Conservation (phyloP, 1,284 basidiomycete genomes). For the Mycena sp. region DNA sequence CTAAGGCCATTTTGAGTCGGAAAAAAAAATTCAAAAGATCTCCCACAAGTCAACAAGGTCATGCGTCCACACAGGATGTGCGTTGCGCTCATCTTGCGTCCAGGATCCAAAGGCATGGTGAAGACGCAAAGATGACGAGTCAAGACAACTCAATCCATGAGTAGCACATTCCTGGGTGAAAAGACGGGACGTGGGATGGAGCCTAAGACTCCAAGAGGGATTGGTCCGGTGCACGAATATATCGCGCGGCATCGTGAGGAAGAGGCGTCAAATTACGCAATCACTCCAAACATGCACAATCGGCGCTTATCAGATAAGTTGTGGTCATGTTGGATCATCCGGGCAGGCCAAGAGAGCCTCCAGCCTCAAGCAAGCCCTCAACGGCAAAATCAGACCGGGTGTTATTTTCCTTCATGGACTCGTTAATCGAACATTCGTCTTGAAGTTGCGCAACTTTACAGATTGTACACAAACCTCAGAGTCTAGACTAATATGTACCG, state of each 20-base stretch:
- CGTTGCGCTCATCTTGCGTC: slow-evolving; percentile 29
- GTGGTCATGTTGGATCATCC: too few relatives aligned
- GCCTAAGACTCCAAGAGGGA: slow-evolving; percentile 12
- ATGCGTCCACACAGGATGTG: slow-evolving; percentile 31
- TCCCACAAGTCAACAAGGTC: slow-evolving; percentile 27
- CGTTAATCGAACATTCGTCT: too few relatives aligned
- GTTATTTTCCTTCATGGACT: too few relatives aligned
- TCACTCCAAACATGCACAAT: not conserved
- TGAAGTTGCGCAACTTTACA: too few relatives aligned
- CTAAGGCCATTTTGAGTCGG: not conserved
- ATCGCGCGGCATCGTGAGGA: not conserved
- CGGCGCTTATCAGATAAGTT: not conserved
- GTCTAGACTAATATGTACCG: too few relatives aligned
- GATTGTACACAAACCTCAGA: too few relatives aligned
- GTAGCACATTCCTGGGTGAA: slow-evolving; percentile 4
- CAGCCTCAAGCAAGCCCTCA: too few relatives aligned
- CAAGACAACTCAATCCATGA: slow-evolving; percentile 18
- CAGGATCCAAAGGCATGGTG: slow-evolving; percentile 24
- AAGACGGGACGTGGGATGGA: slow-evolving; percentile 21
- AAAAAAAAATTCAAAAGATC: not conserved
- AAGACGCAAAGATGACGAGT: slow-evolving; percentile 7
- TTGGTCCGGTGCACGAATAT: slow-evolving; percentile 8
- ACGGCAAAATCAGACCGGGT: too few relatives aligned
- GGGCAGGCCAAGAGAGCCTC: too few relatives aligned
- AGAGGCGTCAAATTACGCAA: not conserved